These are phyloP conservation scores for Carex kokanica DNA, from an alignment of 176 grass and related monocot species.

Conservation along the genomic window DNA sequence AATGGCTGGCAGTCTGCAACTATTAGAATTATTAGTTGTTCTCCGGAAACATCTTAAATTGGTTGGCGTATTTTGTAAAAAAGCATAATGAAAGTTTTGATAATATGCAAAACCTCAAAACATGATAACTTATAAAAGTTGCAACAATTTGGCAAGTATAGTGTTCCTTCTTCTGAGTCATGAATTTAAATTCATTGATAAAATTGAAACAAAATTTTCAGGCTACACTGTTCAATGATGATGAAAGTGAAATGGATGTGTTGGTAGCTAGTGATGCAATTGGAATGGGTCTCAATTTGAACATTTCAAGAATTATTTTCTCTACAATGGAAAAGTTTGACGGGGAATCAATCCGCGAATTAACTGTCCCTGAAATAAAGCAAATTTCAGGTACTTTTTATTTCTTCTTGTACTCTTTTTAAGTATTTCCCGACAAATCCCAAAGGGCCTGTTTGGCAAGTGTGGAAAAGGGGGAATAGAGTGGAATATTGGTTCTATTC, in stretches of 20 bases:
- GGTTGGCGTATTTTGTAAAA: neutral
- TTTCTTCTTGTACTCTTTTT: slow-evolving; percentile 19
- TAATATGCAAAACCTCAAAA: neutral
- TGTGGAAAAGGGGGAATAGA: too few relatives aligned
- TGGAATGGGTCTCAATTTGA: slow-evolving; percentile 99
- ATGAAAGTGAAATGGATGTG: slow-evolving; percentile 76
- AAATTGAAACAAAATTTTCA: slow-evolving; percentile 36
- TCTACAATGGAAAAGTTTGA: slow-evolving; percentile 92
- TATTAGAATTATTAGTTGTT: neutral
- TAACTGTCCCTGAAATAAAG: slow-evolving; percentile 83
- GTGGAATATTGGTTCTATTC: too few relatives aligned
- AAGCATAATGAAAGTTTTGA: neutral
- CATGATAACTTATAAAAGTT: neutral
- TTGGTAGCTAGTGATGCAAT: slow-evolving; percentile 97
- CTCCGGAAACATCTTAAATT: neutral
- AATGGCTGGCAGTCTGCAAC: neutral
- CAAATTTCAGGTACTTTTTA: slow-evolving; percentile 80
- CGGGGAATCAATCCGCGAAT: slow-evolving; percentile 46
- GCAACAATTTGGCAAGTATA: neutral
- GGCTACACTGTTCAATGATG: slow-evolving; percentile 96
- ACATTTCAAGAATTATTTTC: slow-evolving; percentile 97
- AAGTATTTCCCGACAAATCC: neutral
- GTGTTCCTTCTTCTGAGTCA: neutral
- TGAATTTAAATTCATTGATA: neutral
- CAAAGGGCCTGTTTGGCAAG: too few relatives aligned